These are phyloP conservation scores for Beauveria varroae DNA, from an alignment of 2,329 filamentous ascomycete species.

Conservation along the genomic window DNA sequence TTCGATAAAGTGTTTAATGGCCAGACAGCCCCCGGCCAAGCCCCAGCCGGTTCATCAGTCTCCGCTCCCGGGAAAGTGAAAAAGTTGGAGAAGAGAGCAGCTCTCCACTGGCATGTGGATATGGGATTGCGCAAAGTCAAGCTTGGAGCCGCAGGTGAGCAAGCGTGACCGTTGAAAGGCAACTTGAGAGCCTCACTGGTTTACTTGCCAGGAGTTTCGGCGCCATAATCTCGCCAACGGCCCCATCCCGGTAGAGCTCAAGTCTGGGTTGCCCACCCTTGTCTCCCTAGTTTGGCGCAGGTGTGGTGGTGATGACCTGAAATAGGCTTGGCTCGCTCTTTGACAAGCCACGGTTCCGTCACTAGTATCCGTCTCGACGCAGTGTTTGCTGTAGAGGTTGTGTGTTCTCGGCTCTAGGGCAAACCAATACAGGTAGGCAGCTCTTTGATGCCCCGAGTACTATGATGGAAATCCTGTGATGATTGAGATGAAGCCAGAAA, in stretches of 20 bases:
- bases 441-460: no score
- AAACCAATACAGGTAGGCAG: no score
- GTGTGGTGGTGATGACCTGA: not conserved
- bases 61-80: not conserved
- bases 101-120: conserved; percentile 3
- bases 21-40: not conserved
- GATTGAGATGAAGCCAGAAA: no score
- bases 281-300: not conserved
- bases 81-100: not conserved
- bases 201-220: conserved; percentile 10
- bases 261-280: conserved; percentile 1
- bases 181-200: not conserved
- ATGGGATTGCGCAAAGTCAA: not conserved
- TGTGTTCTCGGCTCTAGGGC: not conserved
- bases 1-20: not conserved
- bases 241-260: not conserved
- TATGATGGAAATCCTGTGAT: no score
- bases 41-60: not conserved
- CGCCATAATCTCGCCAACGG: conserved; percentile 9
- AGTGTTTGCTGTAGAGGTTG: not conserved
- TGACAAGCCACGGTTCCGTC: not conserved
- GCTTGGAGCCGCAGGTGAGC: no score
- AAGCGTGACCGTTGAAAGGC: not conserved
- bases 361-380: not conserved
- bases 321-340: not conserved